Base-by-base conservation (phyloP, 768 basidiomycete species). In the Amyloporia xantha region DNA sequence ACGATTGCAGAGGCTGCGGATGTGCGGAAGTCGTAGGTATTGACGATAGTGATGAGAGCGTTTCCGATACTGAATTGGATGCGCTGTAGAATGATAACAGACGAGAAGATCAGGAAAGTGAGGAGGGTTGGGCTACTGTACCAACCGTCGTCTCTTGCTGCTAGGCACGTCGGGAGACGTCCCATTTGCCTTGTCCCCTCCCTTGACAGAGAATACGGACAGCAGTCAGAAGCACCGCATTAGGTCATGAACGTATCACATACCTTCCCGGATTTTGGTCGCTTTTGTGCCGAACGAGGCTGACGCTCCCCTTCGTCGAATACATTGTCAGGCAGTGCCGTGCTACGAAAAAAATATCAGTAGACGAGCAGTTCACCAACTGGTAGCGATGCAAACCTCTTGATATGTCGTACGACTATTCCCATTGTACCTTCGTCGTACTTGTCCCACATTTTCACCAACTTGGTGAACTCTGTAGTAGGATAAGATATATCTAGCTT, bases 401-500 rank as follows among this genome's bases (percentile, higher is more conserved):
- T 96, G 62, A 97, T 91, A 63, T 98, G 86, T 42, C 91, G 83
- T 24, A 99, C 86, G 42, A 90, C 79, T 52, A 99, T 87, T 19
- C 93, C 92, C 96, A 99, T 99, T 47, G 80, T 82, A 12, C 79
- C 72, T 57, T 91, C 86, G 51, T 98, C 89, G 57, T 85, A 98
- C 62, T 88, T 86, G 62, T 98, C 95, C 93, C 96, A 98, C 71
- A 80, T 71, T 66, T 94, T 94, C 60, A 94, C 91, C 46, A 91
- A 77, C 64, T 94, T 92, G 10, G 84, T 87, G 65, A 98, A 99
- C 60, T 97, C 91, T 23, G 85, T 87, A 3, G 91, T 96, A 3
- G 96, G 96, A 69, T 93, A 97, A 41, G 94, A 94, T 50, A 99
- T 94, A 66, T 99, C 96, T 56, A 99, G 73, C 62, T 79, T 84